Evolutionary conservation across 805 yeast species (phyloP), one percentile per base, ranked within the genome.

Genomic region (Nakazawaea holstii): DNA sequence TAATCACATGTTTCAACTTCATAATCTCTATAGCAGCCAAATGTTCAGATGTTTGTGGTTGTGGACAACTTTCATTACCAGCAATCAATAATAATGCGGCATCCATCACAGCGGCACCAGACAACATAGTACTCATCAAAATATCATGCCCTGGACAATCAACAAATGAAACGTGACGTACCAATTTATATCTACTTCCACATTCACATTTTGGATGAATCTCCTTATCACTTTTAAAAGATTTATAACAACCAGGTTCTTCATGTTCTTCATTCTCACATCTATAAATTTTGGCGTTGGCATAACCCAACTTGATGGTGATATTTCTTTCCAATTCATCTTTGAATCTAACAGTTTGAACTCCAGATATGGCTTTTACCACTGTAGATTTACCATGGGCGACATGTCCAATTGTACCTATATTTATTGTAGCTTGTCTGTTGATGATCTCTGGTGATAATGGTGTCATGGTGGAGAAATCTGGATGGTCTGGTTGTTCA

Each of bases 41-140:
- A 76, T 94, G 99, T 74, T 94, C 99, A 11, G 96, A 86, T 14
- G 99, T 94, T 75, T 94, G 99, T 39, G 99, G 99, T 76, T 94
- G 99, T 52, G 99, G 99, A 76, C 99, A 94, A 48, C 96, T 82
- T 77, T 94, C 99, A 67, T 94, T 94, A 70, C 98, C 99, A 28
- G 99, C 99, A 65, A 94, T 84, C 55, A 94, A 78, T 63, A 94
- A 75, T 52, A 94, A 75, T 2, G 99, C 99, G 49, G 99, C 99
- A 71, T 94, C 99, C 99, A 94, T 94, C 55, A 94, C 99, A 14
- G 99, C 99, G 33, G 99, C 99, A 66, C 99, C 99, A 41, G 98
- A 91, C 80, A 94, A 83, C 99, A 94, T 94, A 56, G 99, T 94
- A 79, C 97, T 90, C 99, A 94, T 94, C 68, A 94, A 84, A 74